These are phyloP conservation scores for Aspergillus sp. DNA, from an alignment of 2,329 filamentous ascomycete genomes.

Conservation along the genomic window DNA sequence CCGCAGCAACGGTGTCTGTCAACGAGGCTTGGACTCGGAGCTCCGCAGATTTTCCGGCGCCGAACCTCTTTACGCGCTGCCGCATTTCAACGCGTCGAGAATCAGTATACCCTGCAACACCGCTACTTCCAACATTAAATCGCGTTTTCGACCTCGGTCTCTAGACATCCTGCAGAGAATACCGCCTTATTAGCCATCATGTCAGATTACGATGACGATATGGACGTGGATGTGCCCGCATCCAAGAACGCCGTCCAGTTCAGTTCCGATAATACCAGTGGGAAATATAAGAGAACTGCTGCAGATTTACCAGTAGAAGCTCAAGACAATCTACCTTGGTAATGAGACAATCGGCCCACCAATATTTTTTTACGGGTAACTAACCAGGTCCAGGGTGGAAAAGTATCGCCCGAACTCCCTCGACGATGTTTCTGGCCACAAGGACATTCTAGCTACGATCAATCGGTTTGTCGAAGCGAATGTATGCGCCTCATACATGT, in stretches of 20 bases:
- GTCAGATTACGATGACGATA: conserved; percentile 63
- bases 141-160: background rate
- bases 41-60: conserved; percentile 38
- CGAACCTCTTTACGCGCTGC: conserved; percentile 43
- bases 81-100: conserved; percentile 30
- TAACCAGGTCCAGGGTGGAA: conserved; percentile 68
- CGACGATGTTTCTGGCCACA: conserved; percentile 90
- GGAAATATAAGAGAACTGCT: conserved; percentile 87
- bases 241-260: conserved; percentile 61
- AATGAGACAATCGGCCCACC: conserved; percentile 12
- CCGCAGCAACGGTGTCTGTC: background rate
- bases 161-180: no score
- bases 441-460: conserved; percentile 95
- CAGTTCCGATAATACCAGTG: conserved; percentile 66
- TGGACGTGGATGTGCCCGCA: conserved; percentile 62
- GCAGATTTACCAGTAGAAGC: conserved; percentile 93
- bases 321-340: conserved; percentile 93
- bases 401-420: conserved; percentile 91
- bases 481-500: conserved; percentile 40
- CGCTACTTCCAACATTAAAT: background rate
- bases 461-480: conserved; percentile 97
- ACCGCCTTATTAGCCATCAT: conserved; percentile 29
- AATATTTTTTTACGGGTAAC: background rate
- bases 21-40: conserved; percentile 27
- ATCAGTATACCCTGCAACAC: conserved; percentile 4